Evolutionary conservation across 768 basidiomycete species (phyloP).

Genomic region (Lactifluus echinatus): DNA sequence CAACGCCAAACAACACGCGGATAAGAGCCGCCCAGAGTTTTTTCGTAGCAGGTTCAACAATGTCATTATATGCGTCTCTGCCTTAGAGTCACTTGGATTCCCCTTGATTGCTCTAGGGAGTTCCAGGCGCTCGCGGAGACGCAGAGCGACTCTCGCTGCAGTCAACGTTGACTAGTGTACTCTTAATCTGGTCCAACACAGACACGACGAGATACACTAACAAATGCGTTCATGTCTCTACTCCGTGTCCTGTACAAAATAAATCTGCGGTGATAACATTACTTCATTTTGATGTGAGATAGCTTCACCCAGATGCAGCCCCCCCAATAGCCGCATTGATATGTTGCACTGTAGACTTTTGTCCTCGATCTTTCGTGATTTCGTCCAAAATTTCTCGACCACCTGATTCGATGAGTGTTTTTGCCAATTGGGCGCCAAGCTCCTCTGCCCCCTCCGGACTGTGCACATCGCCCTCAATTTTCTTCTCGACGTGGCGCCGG

Average conservation of each 20-base stretch:
- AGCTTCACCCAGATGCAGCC: not conserved
- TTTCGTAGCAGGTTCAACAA: too few species aligned
- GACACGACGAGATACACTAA: constrained; percentile 18
- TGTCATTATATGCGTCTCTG: constrained; percentile 19
- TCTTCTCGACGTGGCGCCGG: constrained; percentile 56
- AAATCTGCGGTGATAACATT: not conserved
- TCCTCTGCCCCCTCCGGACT: constrained; percentile 53
- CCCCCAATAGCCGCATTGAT: constrained; percentile 18
- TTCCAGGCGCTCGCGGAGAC: constrained; percentile 25
- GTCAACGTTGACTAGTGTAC: constrained; percentile 18
- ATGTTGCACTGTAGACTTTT: constrained; percentile 25
- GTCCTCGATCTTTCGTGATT: constrained; percentile 60
- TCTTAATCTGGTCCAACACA: constrained; percentile 16
- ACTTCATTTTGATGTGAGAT: not conserved
- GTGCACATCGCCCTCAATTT: constrained; percentile 42
- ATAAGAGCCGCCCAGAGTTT: too few species aligned
- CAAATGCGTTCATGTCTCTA: not conserved
- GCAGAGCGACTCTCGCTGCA: constrained; percentile 19
- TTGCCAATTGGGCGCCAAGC: constrained; percentile 60
- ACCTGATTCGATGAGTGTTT: constrained; percentile 54
- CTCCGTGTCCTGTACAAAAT: not conserved
- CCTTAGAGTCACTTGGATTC: constrained; percentile 26
- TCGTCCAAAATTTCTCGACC: constrained; percentile 76
- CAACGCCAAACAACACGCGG: constrained; percentile 15
- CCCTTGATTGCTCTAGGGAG: constrained; percentile 17